A percentile compares a stretch with the other conserved stretches of the same genome.
phyloP scores from a whole-genome alignment of 768 basidiomycete genomes.

The Baorangia bicolor region DNA sequence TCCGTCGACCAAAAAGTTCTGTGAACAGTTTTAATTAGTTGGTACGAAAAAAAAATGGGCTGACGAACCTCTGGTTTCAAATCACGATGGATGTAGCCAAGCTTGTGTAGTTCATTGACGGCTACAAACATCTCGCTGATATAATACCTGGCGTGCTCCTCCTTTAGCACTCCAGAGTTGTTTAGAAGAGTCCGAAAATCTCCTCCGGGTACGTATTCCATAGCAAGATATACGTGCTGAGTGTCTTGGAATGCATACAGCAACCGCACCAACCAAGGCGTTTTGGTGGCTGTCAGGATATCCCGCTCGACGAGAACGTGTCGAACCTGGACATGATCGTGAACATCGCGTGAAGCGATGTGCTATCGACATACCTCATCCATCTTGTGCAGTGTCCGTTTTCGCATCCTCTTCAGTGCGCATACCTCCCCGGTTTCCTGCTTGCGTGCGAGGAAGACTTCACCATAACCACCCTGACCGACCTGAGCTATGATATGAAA shows the following conservation, averaged over 20 bases:
- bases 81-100: slow-evolving; percentile 98
- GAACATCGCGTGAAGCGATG: background rate
- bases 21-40: background rate
- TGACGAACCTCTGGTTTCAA: slow-evolving; percentile 89
- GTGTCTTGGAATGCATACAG: slow-evolving; percentile 97
- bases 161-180: slow-evolving; percentile 96
- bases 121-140: slow-evolving; percentile 97
- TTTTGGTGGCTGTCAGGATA: slow-evolving; percentile 95
- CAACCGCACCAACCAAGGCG: slow-evolving; percentile 93
- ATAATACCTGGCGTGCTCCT: slow-evolving; percentile 96
- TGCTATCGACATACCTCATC: slow-evolving; percentile 68
- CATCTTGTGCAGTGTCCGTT: slow-evolving; percentile 95
- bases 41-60: background rate
- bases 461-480: slow-evolving; percentile 98
- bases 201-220: slow-evolving; percentile 99
- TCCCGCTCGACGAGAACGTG: slow-evolving; percentile 98
- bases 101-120: slow-evolving; percentile 91
- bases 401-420: slow-evolving; percentile 96
- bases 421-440: slow-evolving; percentile 96
- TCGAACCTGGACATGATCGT: slow-evolving; percentile 59
- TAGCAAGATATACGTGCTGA: slow-evolving; percentile 89
- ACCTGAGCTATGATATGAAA: slow-evolving; percentile 99
- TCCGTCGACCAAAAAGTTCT: slow-evolving; percentile 97
- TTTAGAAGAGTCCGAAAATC: slow-evolving; percentile 97
- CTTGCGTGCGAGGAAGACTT: slow-evolving; percentile 94